Conservation (phyloP, 257 asterid genomes). For the Nicotiana noctiflora region DNA sequence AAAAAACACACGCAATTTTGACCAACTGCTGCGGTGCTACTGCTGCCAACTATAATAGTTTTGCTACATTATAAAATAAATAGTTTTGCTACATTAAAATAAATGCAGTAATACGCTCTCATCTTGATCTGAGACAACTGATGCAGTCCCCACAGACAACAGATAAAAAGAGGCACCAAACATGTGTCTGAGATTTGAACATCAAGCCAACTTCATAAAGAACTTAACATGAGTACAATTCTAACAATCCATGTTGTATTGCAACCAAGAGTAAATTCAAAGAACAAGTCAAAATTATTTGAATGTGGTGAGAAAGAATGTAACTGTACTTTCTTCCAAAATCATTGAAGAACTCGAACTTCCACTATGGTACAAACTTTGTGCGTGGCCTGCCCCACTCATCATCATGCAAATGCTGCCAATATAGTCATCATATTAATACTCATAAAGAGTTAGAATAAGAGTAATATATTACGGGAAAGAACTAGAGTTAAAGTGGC, state of each 20-base stretch:
- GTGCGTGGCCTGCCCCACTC: conserved; percentile 70
- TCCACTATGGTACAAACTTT: conserved; percentile 31
- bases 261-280: not conserved
- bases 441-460: not conserved
- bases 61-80: too few relatives aligned
- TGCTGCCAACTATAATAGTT: too few relatives aligned
- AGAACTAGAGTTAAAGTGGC: too few relatives aligned
- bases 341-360: conserved; percentile 17
- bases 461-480: not conserved
- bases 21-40: too few relatives aligned
- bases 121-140: not conserved
- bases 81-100: too few relatives aligned
- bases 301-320: not conserved
- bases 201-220: not conserved
- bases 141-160: not conserved
- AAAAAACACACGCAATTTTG: too few relatives aligned
- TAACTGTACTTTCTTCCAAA: conserved; percentile 18
- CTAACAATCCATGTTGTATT: not conserved
- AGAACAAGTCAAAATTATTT: not conserved
- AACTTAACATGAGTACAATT: not conserved
- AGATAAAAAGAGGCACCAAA: not conserved
- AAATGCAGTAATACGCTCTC: too few relatives aligned
- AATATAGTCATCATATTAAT: conserved; percentile 7
- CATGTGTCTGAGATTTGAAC: not conserved
- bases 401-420: conserved; percentile 90